phyloP scores from a whole-genome alignment of 1,139 yeast genomes.

The Tardiomyces blankii region DNA sequence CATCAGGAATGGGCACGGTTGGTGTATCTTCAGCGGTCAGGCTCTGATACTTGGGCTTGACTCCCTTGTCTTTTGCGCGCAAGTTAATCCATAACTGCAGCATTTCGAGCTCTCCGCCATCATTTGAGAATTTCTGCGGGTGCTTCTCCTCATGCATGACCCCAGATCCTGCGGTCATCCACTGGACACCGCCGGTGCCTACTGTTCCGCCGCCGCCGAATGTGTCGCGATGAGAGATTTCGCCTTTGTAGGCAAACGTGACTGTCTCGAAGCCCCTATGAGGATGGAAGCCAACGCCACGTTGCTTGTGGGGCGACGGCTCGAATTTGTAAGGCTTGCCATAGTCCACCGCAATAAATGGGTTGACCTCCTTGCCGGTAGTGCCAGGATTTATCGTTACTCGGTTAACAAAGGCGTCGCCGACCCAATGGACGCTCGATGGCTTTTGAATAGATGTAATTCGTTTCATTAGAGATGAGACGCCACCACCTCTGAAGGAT shows the following conservation, averaged over 20 bases:
- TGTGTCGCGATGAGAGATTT: constrained; percentile 84
- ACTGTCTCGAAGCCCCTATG: constrained; percentile 89
- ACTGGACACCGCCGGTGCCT: constrained; percentile 79
- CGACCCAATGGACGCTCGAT: constrained; percentile 2
- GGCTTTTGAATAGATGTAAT: no score
- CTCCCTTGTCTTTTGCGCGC: constrained; percentile 1
- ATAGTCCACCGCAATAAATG: constrained; percentile 2
- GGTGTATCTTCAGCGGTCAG: neutral
- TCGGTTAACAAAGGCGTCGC: constrained; percentile 1
- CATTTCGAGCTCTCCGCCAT: constrained; percentile 4
- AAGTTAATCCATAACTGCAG: constrained; percentile 4
- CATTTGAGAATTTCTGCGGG: constrained; percentile 3
- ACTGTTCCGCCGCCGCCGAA: constrained; percentile 74
- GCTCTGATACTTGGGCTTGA: constrained; percentile 2
- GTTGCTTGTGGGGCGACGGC: constrained; percentile 2
- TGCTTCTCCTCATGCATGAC: constrained; percentile 61
- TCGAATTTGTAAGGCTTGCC: constrained; percentile 1
- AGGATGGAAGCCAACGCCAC: constrained; percentile 43
- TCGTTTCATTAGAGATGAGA: no score
- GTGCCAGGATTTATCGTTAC: neutral
- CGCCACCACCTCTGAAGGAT: no score
- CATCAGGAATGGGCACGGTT: neutral
- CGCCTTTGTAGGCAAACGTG: constrained; percentile 62
- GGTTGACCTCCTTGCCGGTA: constrained; percentile 2
- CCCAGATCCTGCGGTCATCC: constrained; percentile 92